phyloP scores from a whole-genome alignment of 352 stramenopile genomes.

The Chrysophaeum taylorii region DNA sequence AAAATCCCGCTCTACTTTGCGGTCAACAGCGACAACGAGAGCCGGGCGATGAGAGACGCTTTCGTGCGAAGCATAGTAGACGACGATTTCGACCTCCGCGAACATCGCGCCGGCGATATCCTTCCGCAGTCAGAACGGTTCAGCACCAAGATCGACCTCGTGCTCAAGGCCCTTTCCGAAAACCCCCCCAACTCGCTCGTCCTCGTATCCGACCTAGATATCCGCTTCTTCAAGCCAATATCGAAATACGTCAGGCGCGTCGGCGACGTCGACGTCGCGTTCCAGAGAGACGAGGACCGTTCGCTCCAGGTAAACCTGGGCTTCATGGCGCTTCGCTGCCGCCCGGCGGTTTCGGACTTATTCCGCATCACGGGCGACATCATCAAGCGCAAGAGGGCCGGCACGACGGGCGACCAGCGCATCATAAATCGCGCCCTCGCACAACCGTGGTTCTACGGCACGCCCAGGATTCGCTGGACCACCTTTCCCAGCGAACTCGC shows the following conservation, averaged over 20 bases:
- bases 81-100: not conserved
- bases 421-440: slow-evolving; percentile 1
- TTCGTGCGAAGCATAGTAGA: not conserved
- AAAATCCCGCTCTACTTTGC: slow-evolving; percentile 1
- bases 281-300: slow-evolving; percentile 7
- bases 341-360: not conserved
- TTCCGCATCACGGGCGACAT: not conserved
- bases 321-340: not conserved
- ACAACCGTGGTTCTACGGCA: not conserved
- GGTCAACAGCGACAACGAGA: not conserved
- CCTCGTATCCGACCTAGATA: not conserved
- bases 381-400: not conserved
- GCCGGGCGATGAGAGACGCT: not conserved
- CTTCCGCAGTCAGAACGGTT: not conserved
- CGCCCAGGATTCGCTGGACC: not conserved
- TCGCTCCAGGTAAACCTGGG: not conserved
- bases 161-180: not conserved
- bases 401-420: not conserved
- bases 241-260: not conserved
- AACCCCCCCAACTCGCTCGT: not conserved
- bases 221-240: slow-evolving; percentile 1
- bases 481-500: not conserved
- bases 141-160: slow-evolving; percentile 1
- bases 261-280: slow-evolving; percentile 4
- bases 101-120: too few species aligned